Conservation (phyloP, 73 alveolate genomes). For the Durusdinium trenchii region DNA sequence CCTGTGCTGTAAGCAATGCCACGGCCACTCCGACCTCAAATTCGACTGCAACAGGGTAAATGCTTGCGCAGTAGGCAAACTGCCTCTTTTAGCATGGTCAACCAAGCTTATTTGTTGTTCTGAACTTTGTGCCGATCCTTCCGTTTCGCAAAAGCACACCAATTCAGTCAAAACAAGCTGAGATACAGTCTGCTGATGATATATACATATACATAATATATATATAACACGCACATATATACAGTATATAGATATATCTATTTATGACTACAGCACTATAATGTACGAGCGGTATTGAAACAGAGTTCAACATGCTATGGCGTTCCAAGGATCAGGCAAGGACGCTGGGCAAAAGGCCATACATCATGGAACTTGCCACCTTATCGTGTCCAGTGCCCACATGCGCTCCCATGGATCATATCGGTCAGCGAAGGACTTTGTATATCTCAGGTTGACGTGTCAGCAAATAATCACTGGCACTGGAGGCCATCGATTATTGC, state of each 20-base stretch:
- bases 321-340: not conserved
- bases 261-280: not conserved
- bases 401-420: too few species aligned
- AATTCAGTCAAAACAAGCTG: not conserved
- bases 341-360: slow-evolving; percentile 75
- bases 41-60: not conserved
- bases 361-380: slow-evolving; percentile 73
- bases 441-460: too few species aligned
- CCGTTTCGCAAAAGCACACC: not conserved
- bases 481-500: too few species aligned
- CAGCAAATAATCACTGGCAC: too few species aligned
- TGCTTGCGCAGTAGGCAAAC: not conserved
- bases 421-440: too few species aligned
- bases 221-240: not conserved
- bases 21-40: slow-evolving; percentile 41
- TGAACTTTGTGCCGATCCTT: too few species aligned
- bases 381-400: too few species aligned
- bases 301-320: not conserved
- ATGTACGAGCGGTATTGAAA: not conserved
- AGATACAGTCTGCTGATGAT: not conserved
- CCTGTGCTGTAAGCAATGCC: slow-evolving; percentile 58
- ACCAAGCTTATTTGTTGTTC: too few species aligned
- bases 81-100: too few species aligned
- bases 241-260: not conserved
- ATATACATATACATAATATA: not conserved